Base-by-base conservation (phyloP, 176 grass and related monocot genomes). In the Phoenix roebelenii region DNA sequence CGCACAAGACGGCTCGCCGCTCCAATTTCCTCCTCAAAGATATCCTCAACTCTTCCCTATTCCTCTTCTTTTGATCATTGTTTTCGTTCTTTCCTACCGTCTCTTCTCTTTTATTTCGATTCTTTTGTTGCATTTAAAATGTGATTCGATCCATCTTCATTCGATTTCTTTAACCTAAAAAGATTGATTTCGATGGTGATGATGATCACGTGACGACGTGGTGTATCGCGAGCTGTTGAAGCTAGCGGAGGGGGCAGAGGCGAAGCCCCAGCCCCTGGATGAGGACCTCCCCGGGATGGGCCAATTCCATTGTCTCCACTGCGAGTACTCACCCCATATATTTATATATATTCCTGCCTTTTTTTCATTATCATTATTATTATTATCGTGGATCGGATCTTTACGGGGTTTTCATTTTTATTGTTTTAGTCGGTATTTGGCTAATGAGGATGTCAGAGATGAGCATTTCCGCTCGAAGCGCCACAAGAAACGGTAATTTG, bases 251-350 rank as follows among this genome's bases (percentile, higher is more conserved):
- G 35, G 59, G 26, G 77, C 57, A 20, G 65, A 82, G 50, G 55
- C 3, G 25, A 85, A 87, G 18, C 22, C 64, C 5, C 75, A 88
- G 17, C 93, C 93, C 51, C 54, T 69, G 20, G 93, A 98, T 50
- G 87, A 83, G 50, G 93, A 98, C 32, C 87, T 92, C 25, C 87
- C 87, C 3, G 93, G 93, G 57, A 80, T 98, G 84, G 93, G 87
- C 2, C 93, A 98, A 68, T 98, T 92, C 72, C 92, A 98, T 77
- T 98, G 93, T 64, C 58, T 85, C 70, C 93, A 92, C 64, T 98
- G 92, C 92, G 87, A 97, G 92, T 97, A 88, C 52, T 72, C 14
- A 22, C 49, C 32, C 7, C 32, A 39, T 10, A 20, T 20, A 20
- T 20, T 0, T 10, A 9, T 10, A 39, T 7, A 12, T 39, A 9